Percentiles rank a stretch among this genome's conserved stretches.
phyloP scores from a whole-genome alignment of 768 basidiomycete species.

The Suillus variegatus region DNA sequence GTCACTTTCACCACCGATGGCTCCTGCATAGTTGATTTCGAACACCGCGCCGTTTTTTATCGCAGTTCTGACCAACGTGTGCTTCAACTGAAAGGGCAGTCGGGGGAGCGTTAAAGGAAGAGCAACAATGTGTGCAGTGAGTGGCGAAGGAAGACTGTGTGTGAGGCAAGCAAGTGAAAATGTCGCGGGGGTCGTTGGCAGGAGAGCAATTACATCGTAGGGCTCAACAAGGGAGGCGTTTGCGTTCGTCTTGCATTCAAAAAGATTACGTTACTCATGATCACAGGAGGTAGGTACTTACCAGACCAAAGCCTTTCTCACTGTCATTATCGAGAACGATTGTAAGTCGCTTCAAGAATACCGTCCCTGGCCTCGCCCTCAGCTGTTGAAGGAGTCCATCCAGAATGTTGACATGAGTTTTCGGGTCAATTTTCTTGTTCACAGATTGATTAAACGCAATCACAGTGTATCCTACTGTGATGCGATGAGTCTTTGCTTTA shows the following conservation, averaged over 20 bases:
- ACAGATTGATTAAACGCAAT: conserved; percentile 77
- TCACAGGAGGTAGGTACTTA: conserved; percentile 33
- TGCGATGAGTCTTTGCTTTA: conserved; percentile 8
- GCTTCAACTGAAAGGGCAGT: conserved; percentile 79
- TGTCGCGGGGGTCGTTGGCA: conserved; percentile 69
- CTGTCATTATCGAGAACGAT: conserved; percentile 81
- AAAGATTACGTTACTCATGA: background rate
- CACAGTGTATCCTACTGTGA: conserved; percentile 83
- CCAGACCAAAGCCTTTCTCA: conserved; percentile 83
- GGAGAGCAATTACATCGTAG: conserved; percentile 79
- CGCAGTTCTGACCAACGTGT: conserved; percentile 79
- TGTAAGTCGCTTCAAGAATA: conserved; percentile 77
- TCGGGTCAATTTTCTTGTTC: conserved; percentile 69
- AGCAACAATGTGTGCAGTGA: conserved; percentile 81
- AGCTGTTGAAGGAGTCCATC: conserved; percentile 60
- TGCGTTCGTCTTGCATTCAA: conserved; percentile 60
- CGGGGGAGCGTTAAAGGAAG: conserved; percentile 78
- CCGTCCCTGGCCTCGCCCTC: conserved; percentile 55
- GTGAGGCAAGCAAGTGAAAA: conserved; percentile 83
- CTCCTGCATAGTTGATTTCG: conserved; percentile 78
- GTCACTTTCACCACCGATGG: conserved; percentile 64
- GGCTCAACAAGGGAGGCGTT: conserved; percentile 58
- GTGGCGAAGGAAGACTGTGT: conserved; percentile 70
- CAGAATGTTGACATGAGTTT: conserved; percentile 66
- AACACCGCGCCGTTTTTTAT: conserved; percentile 82